phyloP scores from a whole-genome alignment of 495 filamentous ascomycete species.

The Aspergillus indologenus region DNA sequence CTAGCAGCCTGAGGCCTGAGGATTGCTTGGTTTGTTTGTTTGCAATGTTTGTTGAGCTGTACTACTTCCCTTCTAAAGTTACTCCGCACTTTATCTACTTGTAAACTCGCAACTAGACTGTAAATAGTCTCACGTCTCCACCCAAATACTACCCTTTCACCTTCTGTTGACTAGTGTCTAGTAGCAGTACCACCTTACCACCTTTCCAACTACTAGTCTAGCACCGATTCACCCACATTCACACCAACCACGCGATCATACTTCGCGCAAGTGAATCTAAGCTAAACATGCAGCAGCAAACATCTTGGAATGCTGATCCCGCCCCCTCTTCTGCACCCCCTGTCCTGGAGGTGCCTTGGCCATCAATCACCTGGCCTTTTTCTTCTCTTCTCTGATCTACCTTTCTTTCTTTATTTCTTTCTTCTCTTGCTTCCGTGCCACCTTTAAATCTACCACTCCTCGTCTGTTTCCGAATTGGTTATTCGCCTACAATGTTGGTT shows the following conservation, averaged over 20 bases:
- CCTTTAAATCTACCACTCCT: not conserved
- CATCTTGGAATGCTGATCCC: not conserved
- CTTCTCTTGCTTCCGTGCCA: not conserved
- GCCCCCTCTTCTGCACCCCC: not conserved
- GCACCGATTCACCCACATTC: not conserved
- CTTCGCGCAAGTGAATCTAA: not conserved
- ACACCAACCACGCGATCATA: not conserved
- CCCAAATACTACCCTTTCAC: too few relatives aligned
- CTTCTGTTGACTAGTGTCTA: not conserved
- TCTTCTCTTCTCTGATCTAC: not conserved
- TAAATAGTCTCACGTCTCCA: not conserved
- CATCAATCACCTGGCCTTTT: not conserved
- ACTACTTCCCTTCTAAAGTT: not conserved
- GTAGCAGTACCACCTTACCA: not conserved
- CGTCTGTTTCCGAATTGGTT: not conserved
- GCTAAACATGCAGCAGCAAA: not conserved
- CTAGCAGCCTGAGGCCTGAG: not conserved
- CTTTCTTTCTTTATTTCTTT: not conserved
- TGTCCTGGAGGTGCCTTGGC: not conserved
- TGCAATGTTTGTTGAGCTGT: not conserved
- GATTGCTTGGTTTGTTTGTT: not conserved
- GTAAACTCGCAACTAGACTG: not conserved
- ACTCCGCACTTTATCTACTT: not conserved
- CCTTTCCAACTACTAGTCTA: not conserved
- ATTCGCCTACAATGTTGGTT: constrained; percentile 31